Conservation (phyloP, 805 yeast species). For the Yarrowia yakushimensis region DNA sequence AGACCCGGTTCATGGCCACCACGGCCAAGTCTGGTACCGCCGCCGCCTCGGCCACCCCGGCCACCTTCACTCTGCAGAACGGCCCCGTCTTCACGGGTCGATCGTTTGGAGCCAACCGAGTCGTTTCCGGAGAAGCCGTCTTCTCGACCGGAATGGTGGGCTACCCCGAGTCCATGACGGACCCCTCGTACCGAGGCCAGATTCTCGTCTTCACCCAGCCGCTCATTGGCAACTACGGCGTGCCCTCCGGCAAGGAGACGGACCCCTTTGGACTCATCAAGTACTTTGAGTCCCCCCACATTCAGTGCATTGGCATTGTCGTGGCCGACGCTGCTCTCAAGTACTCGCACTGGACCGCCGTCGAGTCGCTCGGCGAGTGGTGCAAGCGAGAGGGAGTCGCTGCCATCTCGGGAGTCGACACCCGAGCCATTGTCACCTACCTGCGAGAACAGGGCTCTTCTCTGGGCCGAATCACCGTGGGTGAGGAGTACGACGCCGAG, state of each 20-base stretch:
- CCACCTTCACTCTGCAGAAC: conserved; percentile 83
- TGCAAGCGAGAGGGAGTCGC: conserved; percentile 95
- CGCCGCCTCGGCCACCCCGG: conserved; percentile 47
- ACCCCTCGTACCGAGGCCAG: conserved; percentile 97
- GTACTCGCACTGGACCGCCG: conserved; percentile 99
- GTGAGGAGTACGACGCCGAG: conserved; percentile 87
- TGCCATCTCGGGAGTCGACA: conserved; percentile 94
- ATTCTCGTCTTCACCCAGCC: conserved; percentile 96
- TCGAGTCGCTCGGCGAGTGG: conserved; percentile 92
- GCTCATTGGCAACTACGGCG: conserved; percentile 96
- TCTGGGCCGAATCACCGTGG: conserved; percentile 82
- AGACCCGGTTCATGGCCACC: conserved; percentile 7
- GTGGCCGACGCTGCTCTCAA: conserved; percentile 93
- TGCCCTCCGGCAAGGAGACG: conserved; percentile 75
- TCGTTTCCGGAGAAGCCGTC: conserved; percentile 94
- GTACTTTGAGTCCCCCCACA: conserved; percentile 85
- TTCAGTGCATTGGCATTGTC: conserved; percentile 93
- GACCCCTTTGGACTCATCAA: conserved; percentile 84
- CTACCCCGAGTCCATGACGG: conserved; percentile 98
- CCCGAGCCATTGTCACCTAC: conserved; percentile 88
- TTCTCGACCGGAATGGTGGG: conserved; percentile 98
- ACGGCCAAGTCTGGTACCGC: conserved; percentile 1
- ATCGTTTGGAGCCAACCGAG: conserved; percentile 93
- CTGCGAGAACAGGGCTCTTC: conserved; percentile 96
- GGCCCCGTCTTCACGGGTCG: conserved; percentile 92